Percentiles rank a stretch among this genome's conserved stretches.
Evolutionary conservation across 2,329 filamentous ascomycete species (phyloP).

Genomic region (Cercospora berteroae): DNA sequence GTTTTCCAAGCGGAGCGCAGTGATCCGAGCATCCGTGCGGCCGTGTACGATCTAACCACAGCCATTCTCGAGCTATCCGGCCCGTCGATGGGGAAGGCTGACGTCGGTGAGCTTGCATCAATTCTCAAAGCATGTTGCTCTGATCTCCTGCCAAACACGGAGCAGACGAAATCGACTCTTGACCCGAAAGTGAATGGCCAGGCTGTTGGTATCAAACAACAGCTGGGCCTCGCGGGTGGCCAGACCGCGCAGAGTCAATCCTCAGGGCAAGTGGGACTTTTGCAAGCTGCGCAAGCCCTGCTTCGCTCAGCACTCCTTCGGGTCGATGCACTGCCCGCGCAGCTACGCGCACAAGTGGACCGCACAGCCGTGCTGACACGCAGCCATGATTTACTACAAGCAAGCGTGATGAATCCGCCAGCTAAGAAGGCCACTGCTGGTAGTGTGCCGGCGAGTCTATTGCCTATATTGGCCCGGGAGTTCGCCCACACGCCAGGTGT

Average conservation of each 20-base stretch:
- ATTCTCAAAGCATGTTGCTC: constrained; percentile 69
- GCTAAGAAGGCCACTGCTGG: constrained; percentile 53
- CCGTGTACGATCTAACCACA: constrained; percentile 60
- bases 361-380: constrained; percentile 72
- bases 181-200: constrained; percentile 7
- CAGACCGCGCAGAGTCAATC: constrained; percentile 15
- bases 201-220: constrained; percentile 23
- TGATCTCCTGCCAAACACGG: constrained; percentile 60
- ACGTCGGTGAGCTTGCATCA: constrained; percentile 60
- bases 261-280: constrained; percentile 48
- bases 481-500: constrained; percentile 64
- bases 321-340: constrained; percentile 67
- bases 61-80: constrained; percentile 62
- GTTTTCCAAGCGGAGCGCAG: constrained; percentile 60
- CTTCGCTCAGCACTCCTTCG: constrained; percentile 58
- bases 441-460: constrained; percentile 63
- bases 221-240: constrained; percentile 22
- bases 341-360: constrained; percentile 72
- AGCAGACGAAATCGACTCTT: constrained; percentile 35
- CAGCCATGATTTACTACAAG: constrained; percentile 70
- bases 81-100: constrained; percentile 63
- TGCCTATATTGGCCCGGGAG: constrained; percentile 72
- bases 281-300: constrained; percentile 58
- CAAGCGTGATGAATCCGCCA: constrained; percentile 73
- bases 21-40: constrained; percentile 55